Evolutionary conservation across 371 early-diverging fungal genomes (phyloP).

Genomic region (Actinomortierella wolfii): DNA sequence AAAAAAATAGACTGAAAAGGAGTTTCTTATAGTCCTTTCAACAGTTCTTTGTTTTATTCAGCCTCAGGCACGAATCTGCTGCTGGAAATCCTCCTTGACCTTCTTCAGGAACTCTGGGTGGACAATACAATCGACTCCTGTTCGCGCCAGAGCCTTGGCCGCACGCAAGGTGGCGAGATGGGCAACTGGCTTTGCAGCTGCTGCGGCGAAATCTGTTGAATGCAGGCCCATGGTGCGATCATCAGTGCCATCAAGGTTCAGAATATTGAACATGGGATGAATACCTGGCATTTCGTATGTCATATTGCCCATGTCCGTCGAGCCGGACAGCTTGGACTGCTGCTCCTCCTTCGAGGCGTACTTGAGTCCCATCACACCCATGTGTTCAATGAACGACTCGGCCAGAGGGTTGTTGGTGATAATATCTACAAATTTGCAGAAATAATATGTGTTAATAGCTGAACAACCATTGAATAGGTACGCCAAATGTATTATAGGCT

Average conservation of each 20-base stretch:
- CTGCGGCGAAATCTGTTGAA: conserved; percentile 53
- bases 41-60: no score
- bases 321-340: conserved; percentile 38
- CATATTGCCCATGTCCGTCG: conserved; percentile 69
- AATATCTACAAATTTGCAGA: conserved; percentile 51
- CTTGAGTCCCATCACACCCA: conserved; percentile 35
- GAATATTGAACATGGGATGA: conserved; percentile 60
- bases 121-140: conserved; percentile 44
- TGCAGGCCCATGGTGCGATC: conserved; percentile 49
- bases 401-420: conserved; percentile 52
- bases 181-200: conserved; percentile 49
- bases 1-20: no score
- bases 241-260: conserved; percentile 38
- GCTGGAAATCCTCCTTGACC: conserved; percentile 49
- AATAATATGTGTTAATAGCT: neutral
- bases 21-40: no score
- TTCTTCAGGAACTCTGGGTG: conserved; percentile 40
- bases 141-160: conserved; percentile 50
- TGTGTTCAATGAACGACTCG: conserved; percentile 49
- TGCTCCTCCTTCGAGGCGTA: conserved; percentile 34
- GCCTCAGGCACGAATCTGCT: no score
- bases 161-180: conserved; percentile 60
- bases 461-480: no score
- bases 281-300: conserved; percentile 58
- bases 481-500: no score